Base-by-base conservation (phyloP, 768 basidiomycete genomes). In the Leccinum sublutescens region DNA sequence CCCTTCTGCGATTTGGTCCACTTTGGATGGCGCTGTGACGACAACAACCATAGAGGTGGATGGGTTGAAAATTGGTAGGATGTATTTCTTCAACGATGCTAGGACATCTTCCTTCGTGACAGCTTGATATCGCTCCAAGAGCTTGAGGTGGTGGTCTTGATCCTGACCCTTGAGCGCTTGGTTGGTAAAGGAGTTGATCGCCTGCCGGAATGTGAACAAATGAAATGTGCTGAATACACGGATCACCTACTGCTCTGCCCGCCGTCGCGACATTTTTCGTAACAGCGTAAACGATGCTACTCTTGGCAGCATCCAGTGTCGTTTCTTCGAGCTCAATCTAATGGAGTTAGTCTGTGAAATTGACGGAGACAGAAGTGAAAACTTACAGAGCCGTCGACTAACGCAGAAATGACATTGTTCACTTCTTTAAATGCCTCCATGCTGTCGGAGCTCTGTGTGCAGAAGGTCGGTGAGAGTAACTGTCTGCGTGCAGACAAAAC, bases 261-360 rank as follows among this genome's bases (percentile, higher is more conserved):
- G 91, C 85, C 4, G 93, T 96, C 19, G 94, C 88, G 21, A 96
- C 90, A 49, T 82, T 80, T 68, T 85, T 85, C 0, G 95, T 85
- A 10, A 95, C 88, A 8, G 80, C 80, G 67, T 87, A 98, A 4
- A 97, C 95, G 62, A 97, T 88, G 51, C 86, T 90, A 63, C 92
- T 95, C 78, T 96, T 94, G 5, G 95, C 93, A 0, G 92, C 89
- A 64, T 98, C 95, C 38, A 98, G 75, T 9, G 86, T 85, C 1
- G 90, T 88, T 55, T 87, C 82, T 40, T 93, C 89, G 9, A 99
- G 77, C 43, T 82, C 80, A 64, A 96, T 85, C 95, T 98, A 60
- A 55, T 40, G 40, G 45, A 27, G 12, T 54, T 33, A 52, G 60
- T 25, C 5, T 19, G 2, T 43, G 63, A 50, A 59, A 62, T 10